Conservation (phyloP, 78 protist species). For the Dictyostelium discoideum region DNA sequence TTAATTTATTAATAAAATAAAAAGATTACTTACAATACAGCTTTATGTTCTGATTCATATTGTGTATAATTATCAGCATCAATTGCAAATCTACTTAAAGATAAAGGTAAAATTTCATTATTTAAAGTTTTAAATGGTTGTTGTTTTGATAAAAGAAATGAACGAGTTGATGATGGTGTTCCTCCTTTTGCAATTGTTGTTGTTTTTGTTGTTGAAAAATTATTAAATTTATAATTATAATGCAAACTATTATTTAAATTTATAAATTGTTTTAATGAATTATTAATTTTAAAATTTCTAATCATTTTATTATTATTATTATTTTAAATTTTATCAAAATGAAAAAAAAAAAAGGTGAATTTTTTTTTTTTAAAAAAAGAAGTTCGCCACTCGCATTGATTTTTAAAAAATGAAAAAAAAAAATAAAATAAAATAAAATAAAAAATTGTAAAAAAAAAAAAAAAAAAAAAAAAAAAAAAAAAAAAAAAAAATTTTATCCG, state of each 20-base stretch:
- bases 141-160: not conserved
- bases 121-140: not conserved
- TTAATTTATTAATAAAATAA: not conserved
- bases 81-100: not conserved
- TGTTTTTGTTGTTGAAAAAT: not conserved
- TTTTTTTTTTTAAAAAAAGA: not conserved
- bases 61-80: slow-evolving; percentile 19
- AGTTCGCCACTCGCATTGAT: not conserved
- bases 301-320: not conserved
- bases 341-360: not conserved
- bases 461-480: not conserved
- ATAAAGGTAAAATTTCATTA: not conserved
- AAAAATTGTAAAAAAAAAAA: not conserved
- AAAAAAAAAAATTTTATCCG: not conserved
- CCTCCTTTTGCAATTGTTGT: not conserved
- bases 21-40: slow-evolving; percentile 17
- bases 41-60: slow-evolving; percentile 44
- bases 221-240: not conserved
- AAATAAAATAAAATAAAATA: not conserved
- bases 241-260: not conserved
- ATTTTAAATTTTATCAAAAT: too few species aligned
- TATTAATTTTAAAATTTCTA: not conserved
- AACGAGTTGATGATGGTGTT: slow-evolving; percentile 6
- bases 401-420: not conserved
- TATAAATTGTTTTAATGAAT: not conserved